Percentiles rank a stretch among this genome's conserved stretches.
Evolutionary conservation across 1,139 yeast species (phyloP).

Genomic region (Yamadazyma dendronema): DNA sequence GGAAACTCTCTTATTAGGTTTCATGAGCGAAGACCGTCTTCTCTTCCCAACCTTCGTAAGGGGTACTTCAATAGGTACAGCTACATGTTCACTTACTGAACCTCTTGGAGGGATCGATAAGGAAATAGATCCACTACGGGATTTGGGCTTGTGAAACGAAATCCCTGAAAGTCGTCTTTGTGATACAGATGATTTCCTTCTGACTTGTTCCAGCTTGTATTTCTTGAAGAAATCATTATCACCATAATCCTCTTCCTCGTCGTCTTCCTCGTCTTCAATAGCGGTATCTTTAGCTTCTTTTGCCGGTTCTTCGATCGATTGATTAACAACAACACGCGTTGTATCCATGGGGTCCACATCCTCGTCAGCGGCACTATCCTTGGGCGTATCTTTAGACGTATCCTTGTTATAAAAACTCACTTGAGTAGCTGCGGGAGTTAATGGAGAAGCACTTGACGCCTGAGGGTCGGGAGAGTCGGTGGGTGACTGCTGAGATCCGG

Average conservation of each 20-base stretch:
- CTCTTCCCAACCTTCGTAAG: slow-evolving; percentile 26
- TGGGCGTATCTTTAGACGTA: slow-evolving; percentile 5
- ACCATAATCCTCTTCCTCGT: slow-evolving; percentile 25
- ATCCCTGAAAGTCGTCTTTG: slow-evolving; percentile 42
- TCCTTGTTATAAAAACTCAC: slow-evolving; percentile 8
- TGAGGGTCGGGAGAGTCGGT: neutral
- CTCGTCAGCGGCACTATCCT: slow-evolving; percentile 22
- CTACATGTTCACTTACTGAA: slow-evolving; percentile 16
- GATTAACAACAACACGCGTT: neutral
- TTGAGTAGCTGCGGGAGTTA: slow-evolving; percentile 10
- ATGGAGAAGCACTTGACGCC: neutral
- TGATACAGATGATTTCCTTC: slow-evolving; percentile 31
- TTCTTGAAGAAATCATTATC: slow-evolving; percentile 35
- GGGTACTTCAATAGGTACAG: slow-evolving; percentile 41
- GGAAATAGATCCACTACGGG: slow-evolving; percentile 21
- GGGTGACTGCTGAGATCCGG: neutral
- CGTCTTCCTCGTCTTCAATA: slow-evolving; percentile 9
- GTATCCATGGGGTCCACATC: slow-evolving; percentile 32
- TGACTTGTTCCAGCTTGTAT: slow-evolving; percentile 18
- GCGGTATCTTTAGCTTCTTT: neutral
- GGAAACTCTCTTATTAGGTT: slow-evolving; percentile 11
- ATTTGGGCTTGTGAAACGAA: slow-evolving; percentile 29
- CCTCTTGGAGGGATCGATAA: slow-evolving; percentile 11
- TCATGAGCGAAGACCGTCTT: slow-evolving; percentile 24
- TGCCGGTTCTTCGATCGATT: slow-evolving; percentile 9